These are phyloP conservation scores for Taiozyma sp. DNA, from an alignment of 1,139 yeast species.

Conservation along the genomic window DNA sequence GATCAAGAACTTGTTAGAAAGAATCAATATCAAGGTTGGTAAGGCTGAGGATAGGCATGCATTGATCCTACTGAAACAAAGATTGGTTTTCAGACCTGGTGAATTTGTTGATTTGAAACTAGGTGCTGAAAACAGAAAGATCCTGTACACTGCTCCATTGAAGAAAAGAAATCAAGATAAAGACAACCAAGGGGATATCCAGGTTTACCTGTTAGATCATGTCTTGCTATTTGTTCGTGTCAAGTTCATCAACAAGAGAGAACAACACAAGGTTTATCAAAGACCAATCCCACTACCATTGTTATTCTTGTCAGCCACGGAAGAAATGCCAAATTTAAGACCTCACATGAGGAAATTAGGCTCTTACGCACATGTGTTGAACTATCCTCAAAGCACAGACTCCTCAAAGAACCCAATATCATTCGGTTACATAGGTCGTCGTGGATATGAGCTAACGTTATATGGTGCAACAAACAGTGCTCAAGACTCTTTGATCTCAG, in stretches of 20 bases:
- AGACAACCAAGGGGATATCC: constrained; percentile 67
- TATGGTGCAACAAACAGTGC: constrained; percentile 64
- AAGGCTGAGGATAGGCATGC: constrained; percentile 92
- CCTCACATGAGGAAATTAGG: constrained; percentile 35
- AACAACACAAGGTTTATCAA: constrained; percentile 86
- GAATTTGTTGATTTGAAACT: constrained; percentile 86
- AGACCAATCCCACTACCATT: constrained; percentile 90
- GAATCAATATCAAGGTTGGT: constrained; percentile 89
- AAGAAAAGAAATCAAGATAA: constrained; percentile 76
- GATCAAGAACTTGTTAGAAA: constrained; percentile 68
- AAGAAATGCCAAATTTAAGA: constrained; percentile 66
- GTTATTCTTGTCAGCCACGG: constrained; percentile 70
- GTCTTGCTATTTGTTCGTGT: constrained; percentile 82
- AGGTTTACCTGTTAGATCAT: constrained; percentile 83
- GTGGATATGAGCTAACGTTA: constrained; percentile 55
- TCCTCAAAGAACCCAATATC: constrained; percentile 25
- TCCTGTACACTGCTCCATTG: constrained; percentile 72
- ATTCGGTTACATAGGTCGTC: constrained; percentile 43
- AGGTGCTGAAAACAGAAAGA: constrained; percentile 74
- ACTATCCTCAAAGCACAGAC: constrained; percentile 16
- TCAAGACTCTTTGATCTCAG: constrained; percentile 78
- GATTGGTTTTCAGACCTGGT: constrained; percentile 68
- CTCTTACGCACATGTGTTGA: constrained; percentile 37
- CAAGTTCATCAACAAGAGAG: constrained; percentile 84
- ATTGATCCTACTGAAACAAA: constrained; percentile 79